Conservation (phyloP, 1,139 yeast genomes). For the Hansenula anomala region DNA sequence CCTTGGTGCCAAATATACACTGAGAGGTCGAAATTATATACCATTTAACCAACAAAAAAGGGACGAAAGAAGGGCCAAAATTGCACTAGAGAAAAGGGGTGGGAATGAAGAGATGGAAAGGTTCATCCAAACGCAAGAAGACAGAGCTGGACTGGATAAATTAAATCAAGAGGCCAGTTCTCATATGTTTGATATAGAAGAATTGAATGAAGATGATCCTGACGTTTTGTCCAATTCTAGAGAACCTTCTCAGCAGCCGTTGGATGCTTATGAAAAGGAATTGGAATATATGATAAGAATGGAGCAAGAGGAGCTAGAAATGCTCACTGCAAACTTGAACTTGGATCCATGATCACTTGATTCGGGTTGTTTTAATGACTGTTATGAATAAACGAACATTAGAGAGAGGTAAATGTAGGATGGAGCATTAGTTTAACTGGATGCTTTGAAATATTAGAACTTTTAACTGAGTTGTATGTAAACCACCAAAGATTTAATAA, state of each 20-base stretch:
- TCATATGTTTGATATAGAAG: conserved; percentile 4
- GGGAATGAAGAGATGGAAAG: conserved; percentile 12
- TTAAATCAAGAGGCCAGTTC: conserved; percentile 5
- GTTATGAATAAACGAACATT: not conserved
- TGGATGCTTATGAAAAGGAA: conserved; percentile 3
- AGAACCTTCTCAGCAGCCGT: too few relatives aligned
- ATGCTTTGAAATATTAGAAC: too few relatives aligned
- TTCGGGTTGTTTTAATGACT: too few relatives aligned
- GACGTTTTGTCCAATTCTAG: not conserved
- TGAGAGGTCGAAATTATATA: conserved; percentile 9
- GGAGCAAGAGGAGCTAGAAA: conserved; percentile 7
- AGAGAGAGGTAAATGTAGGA: too few relatives aligned
- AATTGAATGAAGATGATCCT: not conserved
- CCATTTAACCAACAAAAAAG: conserved; percentile 9
- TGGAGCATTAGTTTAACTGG: too few relatives aligned
- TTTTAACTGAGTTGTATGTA: too few relatives aligned
- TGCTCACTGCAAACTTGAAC: conserved; percentile 4
- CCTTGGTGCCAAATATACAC: conserved; percentile 10
- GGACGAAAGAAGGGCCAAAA: conserved; percentile 2
- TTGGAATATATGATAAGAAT: conserved; percentile 4
- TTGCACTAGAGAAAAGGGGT: conserved; percentile 10
- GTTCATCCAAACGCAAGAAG: conserved; percentile 4
- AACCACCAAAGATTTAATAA: too few relatives aligned
- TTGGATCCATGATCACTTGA: not conserved
- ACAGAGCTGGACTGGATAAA: not conserved